phyloP scores from a whole-genome alignment of 2,329 filamentous ascomycete species.

The Diaporthe eres region DNA sequence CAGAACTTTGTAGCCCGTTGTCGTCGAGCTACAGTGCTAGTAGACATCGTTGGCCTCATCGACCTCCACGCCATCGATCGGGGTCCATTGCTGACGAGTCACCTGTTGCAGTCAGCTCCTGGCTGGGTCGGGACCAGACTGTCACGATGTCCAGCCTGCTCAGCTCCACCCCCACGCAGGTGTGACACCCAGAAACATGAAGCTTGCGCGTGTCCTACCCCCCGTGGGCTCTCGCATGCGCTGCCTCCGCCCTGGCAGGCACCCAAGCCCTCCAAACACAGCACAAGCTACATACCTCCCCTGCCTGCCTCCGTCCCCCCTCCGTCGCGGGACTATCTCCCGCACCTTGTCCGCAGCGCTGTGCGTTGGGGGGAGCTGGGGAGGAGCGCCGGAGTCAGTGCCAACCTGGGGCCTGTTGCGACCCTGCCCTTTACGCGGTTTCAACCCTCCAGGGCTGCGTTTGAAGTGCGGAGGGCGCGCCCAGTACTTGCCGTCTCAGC shows the following conservation, averaged over 20 bases:
- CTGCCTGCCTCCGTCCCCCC: neutral
- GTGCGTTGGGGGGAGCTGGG: neutral
- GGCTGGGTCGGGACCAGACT: neutral
- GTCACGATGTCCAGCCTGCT: constrained; percentile 27
- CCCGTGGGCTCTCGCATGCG: constrained; percentile 1
- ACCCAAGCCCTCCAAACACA: constrained; percentile 10
- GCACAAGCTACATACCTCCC: constrained; percentile 1
- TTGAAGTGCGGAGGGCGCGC: constrained; percentile 19
- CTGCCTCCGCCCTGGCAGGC: constrained; percentile 24
- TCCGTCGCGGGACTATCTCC: neutral
- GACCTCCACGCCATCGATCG: constrained; percentile 18
- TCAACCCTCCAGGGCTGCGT: constrained; percentile 28
- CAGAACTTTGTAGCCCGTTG: neutral
- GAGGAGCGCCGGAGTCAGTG: constrained; percentile 15
- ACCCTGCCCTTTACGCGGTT: constrained; percentile 24
- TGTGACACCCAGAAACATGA: constrained; percentile 31
- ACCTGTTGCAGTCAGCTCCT: constrained; percentile 13
- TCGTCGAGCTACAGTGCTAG: constrained; percentile 2
- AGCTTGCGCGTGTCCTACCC: constrained; percentile 13
- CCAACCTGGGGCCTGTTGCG: constrained; percentile 19
- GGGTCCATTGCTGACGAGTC: constrained; percentile 21
- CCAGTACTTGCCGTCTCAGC: constrained; percentile 6
- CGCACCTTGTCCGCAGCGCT: neutral
- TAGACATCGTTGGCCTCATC: constrained; percentile 22
- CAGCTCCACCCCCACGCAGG: constrained; percentile 30